Evolutionary conservation across 805 yeast genomes (phyloP).

Genomic region (Hanseniaspora mollemarum): DNA sequence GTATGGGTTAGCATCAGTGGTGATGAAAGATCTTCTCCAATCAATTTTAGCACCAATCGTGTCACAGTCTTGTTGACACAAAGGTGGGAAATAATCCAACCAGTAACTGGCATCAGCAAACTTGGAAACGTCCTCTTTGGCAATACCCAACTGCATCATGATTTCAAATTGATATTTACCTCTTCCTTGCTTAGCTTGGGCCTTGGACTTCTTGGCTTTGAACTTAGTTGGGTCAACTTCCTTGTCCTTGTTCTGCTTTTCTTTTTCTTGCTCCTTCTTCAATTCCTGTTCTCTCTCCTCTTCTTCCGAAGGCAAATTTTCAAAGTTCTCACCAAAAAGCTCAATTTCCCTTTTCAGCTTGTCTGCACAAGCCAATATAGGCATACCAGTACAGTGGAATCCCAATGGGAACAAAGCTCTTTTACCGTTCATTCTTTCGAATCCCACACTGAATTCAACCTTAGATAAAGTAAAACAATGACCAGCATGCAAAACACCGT

Average conservation of each 20-base stretch:
- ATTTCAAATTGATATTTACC: constrained; percentile 92
- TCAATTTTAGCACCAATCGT: constrained; percentile 86
- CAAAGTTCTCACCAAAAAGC: constrained; percentile 72
- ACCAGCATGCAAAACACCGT: constrained; percentile 96
- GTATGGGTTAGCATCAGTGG: constrained; percentile 91
- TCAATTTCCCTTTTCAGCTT: constrained; percentile 88
- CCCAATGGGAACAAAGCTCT: constrained; percentile 90
- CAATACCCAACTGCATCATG: constrained; percentile 86
- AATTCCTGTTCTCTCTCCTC: constrained; percentile 38
- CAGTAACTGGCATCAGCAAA: constrained; percentile 90
- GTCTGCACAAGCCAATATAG: constrained; percentile 91
- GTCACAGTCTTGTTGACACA: constrained; percentile 69
- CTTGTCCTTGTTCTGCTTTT: constrained; percentile 19
- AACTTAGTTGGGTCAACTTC: constrained; percentile 76
- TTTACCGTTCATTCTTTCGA: constrained; percentile 88
- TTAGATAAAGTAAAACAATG: constrained; percentile 92
- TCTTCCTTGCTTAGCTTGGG: constrained; percentile 84
- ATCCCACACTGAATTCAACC: constrained; percentile 84
- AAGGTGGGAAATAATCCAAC: constrained; percentile 85
- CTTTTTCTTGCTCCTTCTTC: constrained; percentile 31
- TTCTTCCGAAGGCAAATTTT: constrained; percentile 52
- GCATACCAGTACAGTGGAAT: constrained; percentile 99
- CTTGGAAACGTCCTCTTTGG: constrained; percentile 67
- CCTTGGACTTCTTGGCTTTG: constrained; percentile 86
- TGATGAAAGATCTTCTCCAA: constrained; percentile 93